Evolutionary conservation across 202 grass and related monocot species (phyloP), one percentile per base, ranked within the genome.

Genomic region (Hordeum pubiflorum): DNA sequence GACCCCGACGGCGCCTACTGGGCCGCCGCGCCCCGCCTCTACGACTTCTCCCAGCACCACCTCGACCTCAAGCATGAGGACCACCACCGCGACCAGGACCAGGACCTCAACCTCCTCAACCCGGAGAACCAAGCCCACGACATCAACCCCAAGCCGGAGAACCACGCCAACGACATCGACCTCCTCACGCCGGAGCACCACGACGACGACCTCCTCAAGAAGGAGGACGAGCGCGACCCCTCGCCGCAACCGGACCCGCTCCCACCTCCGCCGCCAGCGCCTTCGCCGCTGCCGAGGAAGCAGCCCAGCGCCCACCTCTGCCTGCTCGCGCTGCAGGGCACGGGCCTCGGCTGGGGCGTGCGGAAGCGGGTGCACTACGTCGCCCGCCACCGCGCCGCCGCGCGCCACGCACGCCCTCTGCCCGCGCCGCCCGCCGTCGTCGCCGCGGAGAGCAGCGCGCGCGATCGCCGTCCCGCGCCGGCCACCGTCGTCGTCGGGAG

Each of bases 1-100:
- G 66, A 41, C 21, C 10, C 14, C 66, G 66, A 43, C 66, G 70
- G 55, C 70, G 70, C 70, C 0, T 73, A 73, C 70, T 73, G 70
- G 70, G 43, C 70, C 15, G 50, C 70, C 44, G 44, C 70, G 44
- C 70, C 70, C 9, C 70, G 70, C 70, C 70, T 73, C 44, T 73
- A 73, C 70, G 70, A 73, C 70, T 73, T 73, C 70, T 73, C 70
- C 70, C 54, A 52, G 44, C 44, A 73, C 70, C 24, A 52, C 3
- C 41, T 63, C 55, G 1, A 13, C 41, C 20, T 58, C 55, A 58
- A 58, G 1, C 55, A 10, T 7, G 0, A 57, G 0, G 5, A 52
- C 48, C 5, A 18, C 17, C 0, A 2, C 15, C 46, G 2, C 10
- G 3, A 4, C 41, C 41, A 44, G 10, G 41, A 13, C 40, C 11